phyloP scores from a whole-genome alignment of 352 stramenopile species.

The Phytopythium litorale region DNA sequence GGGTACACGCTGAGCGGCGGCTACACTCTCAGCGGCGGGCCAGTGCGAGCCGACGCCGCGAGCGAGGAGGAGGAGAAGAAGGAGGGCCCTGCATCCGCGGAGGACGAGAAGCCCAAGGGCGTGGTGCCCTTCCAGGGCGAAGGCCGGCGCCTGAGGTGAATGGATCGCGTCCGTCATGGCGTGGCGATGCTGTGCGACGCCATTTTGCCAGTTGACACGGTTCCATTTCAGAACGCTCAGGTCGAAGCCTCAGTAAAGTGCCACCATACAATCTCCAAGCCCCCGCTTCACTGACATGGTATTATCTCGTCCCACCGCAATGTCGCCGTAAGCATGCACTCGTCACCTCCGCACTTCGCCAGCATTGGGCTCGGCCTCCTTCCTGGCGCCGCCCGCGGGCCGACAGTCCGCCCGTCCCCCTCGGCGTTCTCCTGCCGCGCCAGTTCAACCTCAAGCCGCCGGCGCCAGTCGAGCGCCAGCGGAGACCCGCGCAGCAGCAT shows the following conservation, averaged over 20 bases:
- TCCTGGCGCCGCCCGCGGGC: neutral
- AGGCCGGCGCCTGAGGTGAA: conserved; percentile 54
- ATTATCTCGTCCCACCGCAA: neutral
- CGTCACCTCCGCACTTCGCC: neutral
- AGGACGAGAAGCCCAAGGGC: conserved; percentile 24
- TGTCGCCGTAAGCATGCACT: conserved; percentile 5
- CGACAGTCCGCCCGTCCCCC: neutral
- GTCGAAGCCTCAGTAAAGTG: neutral
- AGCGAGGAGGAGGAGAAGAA: conserved; percentile 42
- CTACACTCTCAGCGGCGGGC: conserved; percentile 28
- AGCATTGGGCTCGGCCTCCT: neutral
- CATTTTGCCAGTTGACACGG: neutral
- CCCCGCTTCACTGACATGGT: neutral
- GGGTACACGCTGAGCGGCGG: conserved; percentile 15
- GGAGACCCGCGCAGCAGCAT: neutral
- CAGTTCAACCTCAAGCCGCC: conserved; percentile 1
- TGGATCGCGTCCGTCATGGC: too few relatives aligned
- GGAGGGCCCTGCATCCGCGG: conserved; percentile 18
- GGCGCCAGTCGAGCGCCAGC: neutral
- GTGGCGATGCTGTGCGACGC: neutral
- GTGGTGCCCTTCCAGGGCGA: conserved; percentile 62
- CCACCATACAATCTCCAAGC: neutral
- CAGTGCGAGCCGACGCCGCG: conserved; percentile 8
- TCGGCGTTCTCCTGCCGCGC: neutral
- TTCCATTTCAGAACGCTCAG: neutral